Conservation (phyloP, 1,284 basidiomycete genomes). For the Apiotrichum laibachii region DNA sequence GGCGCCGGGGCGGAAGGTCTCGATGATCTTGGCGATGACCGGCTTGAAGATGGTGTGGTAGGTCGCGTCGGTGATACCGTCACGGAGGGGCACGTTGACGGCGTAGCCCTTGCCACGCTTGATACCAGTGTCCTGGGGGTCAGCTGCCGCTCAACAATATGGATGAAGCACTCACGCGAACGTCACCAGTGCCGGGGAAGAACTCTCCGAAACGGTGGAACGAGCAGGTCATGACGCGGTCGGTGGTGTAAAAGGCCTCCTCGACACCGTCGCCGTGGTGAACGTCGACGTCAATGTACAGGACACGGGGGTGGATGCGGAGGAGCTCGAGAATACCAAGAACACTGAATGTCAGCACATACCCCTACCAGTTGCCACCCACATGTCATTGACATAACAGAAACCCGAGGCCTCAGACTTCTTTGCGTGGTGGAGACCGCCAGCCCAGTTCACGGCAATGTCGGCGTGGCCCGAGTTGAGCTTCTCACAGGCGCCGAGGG, state of each 20-base stretch:
- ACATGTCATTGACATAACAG: constrained; percentile 84
- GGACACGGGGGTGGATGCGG: constrained; percentile 70
- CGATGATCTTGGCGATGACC: constrained; percentile 81
- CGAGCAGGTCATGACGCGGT: constrained; percentile 92
- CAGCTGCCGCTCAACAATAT: not conserved
- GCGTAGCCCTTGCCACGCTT: constrained; percentile 86
- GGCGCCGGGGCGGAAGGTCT: constrained; percentile 83
- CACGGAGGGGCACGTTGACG: constrained; percentile 89
- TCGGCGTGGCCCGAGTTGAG: constrained; percentile 80
- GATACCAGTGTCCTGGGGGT: constrained; percentile 68
- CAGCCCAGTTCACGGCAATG: constrained; percentile 96
- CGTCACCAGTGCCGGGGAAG: constrained; percentile 90
- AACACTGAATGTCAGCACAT: constrained; percentile 59
- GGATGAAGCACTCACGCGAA: constrained; percentile 51
- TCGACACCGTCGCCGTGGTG: constrained; percentile 99
- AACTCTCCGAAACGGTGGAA: constrained; percentile 98
- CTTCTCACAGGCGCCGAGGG: constrained; percentile 76
- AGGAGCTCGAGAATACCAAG: constrained; percentile 84
- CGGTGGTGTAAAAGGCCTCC: constrained; percentile 96
- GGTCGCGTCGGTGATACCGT: constrained; percentile 79
- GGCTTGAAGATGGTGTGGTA: constrained; percentile 83
- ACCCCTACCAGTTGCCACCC: constrained; percentile 20
- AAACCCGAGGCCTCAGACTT: constrained; percentile 95
- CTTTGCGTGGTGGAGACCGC: constrained; percentile 96
- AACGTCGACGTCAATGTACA: constrained; percentile 98